Conservation (phyloP, 371 early-diverging fungal species). For the Haplosporangium sp. region DNA sequence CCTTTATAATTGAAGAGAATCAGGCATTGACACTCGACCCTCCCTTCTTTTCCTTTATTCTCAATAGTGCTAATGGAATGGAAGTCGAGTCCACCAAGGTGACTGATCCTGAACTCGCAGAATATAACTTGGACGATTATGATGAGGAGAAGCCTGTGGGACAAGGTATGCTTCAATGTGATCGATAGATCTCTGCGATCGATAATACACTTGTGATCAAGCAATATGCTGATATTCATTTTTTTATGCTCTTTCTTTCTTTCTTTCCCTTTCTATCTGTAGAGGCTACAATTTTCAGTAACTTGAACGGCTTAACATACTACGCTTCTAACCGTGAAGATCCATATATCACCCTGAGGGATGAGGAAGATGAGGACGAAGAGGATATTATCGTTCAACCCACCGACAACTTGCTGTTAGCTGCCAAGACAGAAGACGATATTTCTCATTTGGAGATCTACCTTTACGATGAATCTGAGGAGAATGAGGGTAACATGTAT, state of each 20-base stretch:
- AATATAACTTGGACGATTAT: conserved; percentile 84
- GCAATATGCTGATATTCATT: background rate
- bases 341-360: conserved; percentile 81
- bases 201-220: background rate
- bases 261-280: background rate
- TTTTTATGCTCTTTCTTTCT: background rate
- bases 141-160: conserved; percentile 64
- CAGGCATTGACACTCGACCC: background rate
- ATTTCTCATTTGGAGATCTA: conserved; percentile 94
- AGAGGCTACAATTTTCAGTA: conserved; percentile 70
- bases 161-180: conserved; percentile 34
- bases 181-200: background rate
- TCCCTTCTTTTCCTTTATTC: background rate
- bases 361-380: conserved; percentile 81
- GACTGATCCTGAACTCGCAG: conserved; percentile 72
- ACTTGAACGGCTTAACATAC: conserved; percentile 83
- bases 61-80: conserved; percentile 31
- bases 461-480: conserved; percentile 76
- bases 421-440: conserved; percentile 96
- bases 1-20: too few relatives aligned
- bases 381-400: conserved; percentile 83
- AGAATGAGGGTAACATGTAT: conserved; percentile 88
- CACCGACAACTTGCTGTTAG: conserved; percentile 89
- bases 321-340: conserved; percentile 83
- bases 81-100: conserved; percentile 42